Conservation (phyloP, 371 early-diverging fungal genomes). For the Encephalitozoon hellem region DNA sequence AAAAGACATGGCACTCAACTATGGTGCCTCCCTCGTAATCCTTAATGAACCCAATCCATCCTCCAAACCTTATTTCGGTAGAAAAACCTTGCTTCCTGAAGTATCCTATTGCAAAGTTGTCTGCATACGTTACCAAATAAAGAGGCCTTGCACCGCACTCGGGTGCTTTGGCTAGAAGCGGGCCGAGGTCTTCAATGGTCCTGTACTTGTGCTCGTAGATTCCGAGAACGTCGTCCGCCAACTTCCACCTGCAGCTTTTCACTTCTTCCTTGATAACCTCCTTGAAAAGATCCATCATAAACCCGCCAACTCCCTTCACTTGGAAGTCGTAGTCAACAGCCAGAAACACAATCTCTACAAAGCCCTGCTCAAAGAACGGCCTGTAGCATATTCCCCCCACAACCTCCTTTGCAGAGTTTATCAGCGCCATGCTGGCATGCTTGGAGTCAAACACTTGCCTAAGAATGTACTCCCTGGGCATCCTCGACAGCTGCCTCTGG, state of each 20-base stretch:
- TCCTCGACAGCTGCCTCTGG: slow-evolving; percentile 92
- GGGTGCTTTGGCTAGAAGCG: neutral
- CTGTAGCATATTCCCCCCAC: slow-evolving; percentile 92
- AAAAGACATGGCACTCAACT: slow-evolving; percentile 65
- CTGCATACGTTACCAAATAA: slow-evolving; percentile 90
- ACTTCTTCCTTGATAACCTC: slow-evolving; percentile 55
- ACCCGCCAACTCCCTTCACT: slow-evolving; percentile 68
- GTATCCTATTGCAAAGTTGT: slow-evolving; percentile 95
- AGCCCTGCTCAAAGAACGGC: slow-evolving; percentile 73
- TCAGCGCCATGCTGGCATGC: slow-evolving; percentile 41
- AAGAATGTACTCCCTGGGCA: slow-evolving; percentile 97
- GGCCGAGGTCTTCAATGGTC: neutral
- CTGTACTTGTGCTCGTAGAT: neutral
- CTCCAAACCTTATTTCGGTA: slow-evolving; percentile 78
- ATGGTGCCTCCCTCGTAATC: slow-evolving; percentile 98
- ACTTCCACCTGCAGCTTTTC: neutral
- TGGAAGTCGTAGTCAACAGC: slow-evolving; percentile 84
- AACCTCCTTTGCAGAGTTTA: slow-evolving; percentile 61
- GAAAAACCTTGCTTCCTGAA: slow-evolving; percentile 98
- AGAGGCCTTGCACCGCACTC: slow-evolving; percentile 62
- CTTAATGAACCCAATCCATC: slow-evolving; percentile 96
- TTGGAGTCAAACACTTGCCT: slow-evolving; percentile 83
- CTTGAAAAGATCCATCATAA: slow-evolving; percentile 59
- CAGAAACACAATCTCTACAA: slow-evolving; percentile 97
- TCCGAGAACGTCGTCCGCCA: neutral